Evolutionary conservation across 768 basidiomycete genomes (phyloP).

Genomic region (Rhizopogon salebrosus): DNA sequence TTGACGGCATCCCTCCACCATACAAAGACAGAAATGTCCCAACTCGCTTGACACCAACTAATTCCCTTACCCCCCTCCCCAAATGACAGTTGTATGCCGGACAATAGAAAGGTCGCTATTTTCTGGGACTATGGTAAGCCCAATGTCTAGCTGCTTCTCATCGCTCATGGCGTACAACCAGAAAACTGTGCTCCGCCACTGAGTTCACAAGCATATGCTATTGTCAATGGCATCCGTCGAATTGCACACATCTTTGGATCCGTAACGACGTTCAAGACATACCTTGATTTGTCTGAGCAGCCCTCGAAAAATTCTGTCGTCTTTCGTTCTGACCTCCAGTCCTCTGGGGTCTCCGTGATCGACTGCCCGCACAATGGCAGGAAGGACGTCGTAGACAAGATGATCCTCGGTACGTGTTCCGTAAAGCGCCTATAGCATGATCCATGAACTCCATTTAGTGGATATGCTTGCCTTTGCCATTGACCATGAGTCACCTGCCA

Average conservation of each 20-base stretch:
- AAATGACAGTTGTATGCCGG: slow-evolving; percentile 25
- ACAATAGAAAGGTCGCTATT: slow-evolving; percentile 35
- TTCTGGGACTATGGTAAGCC: slow-evolving; percentile 34
- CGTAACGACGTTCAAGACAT: slow-evolving; percentile 48
- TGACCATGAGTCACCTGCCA: slow-evolving; percentile 49
- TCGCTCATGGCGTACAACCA: slow-evolving; percentile 9
- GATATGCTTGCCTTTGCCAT: slow-evolving; percentile 67
- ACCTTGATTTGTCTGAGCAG: slow-evolving; percentile 42
- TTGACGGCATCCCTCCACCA: slow-evolving; percentile 3
- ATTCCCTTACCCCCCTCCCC: background rate
- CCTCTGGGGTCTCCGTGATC: slow-evolving; percentile 38
- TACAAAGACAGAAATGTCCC: slow-evolving; percentile 16
- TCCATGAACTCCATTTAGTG: slow-evolving; percentile 32
- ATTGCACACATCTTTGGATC: slow-evolving; percentile 44
- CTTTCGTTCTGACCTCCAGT: slow-evolving; percentile 39
- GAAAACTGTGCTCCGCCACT: slow-evolving; percentile 30
- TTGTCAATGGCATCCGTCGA: slow-evolving; percentile 39
- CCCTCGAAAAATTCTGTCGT: slow-evolving; percentile 23
- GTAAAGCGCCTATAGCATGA: background rate
- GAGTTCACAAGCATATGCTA: slow-evolving; percentile 28
- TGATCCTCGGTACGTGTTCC: slow-evolving; percentile 35
- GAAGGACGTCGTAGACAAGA: slow-evolving; percentile 40
- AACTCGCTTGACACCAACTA: background rate
- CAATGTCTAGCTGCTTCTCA: background rate
- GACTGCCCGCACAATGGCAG: slow-evolving; percentile 30